phyloP scores from a whole-genome alignment of 2,329 filamentous ascomycete genomes.

The Ustulina deusta region DNA sequence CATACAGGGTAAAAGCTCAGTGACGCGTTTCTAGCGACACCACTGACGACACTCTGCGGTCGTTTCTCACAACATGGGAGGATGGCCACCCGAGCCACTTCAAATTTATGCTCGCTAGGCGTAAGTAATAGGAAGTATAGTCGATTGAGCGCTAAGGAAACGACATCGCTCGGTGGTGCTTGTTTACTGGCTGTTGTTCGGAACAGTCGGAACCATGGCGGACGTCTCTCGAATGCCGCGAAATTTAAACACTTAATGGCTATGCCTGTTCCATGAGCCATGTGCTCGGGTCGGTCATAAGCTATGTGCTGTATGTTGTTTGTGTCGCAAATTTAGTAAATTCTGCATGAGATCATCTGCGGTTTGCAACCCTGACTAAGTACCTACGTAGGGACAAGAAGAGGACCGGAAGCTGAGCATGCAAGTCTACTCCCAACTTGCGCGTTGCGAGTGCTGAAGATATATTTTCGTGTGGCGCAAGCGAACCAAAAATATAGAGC shows the following conservation, averaged over 20 bases:
- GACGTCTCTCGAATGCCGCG: neutral
- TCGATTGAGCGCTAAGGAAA: neutral
- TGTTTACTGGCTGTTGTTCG: neutral
- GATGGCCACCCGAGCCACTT: conserved; percentile 12
- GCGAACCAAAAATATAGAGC: neutral
- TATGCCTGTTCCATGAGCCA: neutral
- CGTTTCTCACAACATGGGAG: neutral
- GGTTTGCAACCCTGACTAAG: neutral
- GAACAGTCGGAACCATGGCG: conserved; percentile 3
- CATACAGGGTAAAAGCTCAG: conserved; percentile 19
- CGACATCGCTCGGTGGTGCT: neutral
- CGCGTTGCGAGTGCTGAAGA: neutral
- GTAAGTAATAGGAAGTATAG: neutral
- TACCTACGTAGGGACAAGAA: too few relatives aligned
- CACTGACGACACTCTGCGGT: conserved; percentile 10
- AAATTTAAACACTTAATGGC: neutral
- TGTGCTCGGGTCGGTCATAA: neutral
- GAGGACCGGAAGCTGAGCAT: conserved; percentile 1
- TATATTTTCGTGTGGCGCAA: neutral
- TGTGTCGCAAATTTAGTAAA: neutral
- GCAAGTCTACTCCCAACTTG: neutral
- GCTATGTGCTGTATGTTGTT: neutral
- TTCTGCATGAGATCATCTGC: neutral
- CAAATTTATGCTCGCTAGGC: conserved; percentile 1
- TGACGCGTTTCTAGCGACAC: conserved; percentile 7